Evolutionary conservation across 768 basidiomycete species (phyloP).

Genomic region (Pholiota conissans): DNA sequence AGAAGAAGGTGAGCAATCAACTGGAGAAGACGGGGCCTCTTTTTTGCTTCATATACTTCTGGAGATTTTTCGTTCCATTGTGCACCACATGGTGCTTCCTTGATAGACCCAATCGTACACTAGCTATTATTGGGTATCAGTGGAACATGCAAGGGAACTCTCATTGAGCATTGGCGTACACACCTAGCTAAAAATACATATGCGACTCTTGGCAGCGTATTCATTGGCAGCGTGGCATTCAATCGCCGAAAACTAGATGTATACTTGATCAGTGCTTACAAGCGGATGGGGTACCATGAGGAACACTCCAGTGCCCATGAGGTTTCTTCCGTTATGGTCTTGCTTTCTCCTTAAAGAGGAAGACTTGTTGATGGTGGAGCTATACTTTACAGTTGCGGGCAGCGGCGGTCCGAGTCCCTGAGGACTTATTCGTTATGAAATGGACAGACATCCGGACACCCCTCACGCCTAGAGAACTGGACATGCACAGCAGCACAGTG

Average conservation of each 20-base stretch:
- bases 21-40: neutral
- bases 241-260: neutral
- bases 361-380: neutral
- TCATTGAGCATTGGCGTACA: neutral
- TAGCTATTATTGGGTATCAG: neutral
- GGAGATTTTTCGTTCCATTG: neutral
- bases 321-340: neutral
- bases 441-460: no score
- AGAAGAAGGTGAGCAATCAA: neutral
- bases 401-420: neutral
- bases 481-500: no score
- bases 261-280: neutral
- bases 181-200: neutral
- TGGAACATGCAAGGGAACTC: neutral
- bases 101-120: neutral
- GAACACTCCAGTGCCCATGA: neutral
- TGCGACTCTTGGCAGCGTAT: neutral
- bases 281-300: neutral
- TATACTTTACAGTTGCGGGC: neutral
- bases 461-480: no score
- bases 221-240: neutral
- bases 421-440: neutral
- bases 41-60: neutral
- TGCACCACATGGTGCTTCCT: neutral
- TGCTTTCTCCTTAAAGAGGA: neutral